A percentile compares a stretch with the other conserved stretches of the same genome.
Evolutionary conservation across 306 rosid species (phyloP).

Genomic region (Rosa chinensis): DNA sequence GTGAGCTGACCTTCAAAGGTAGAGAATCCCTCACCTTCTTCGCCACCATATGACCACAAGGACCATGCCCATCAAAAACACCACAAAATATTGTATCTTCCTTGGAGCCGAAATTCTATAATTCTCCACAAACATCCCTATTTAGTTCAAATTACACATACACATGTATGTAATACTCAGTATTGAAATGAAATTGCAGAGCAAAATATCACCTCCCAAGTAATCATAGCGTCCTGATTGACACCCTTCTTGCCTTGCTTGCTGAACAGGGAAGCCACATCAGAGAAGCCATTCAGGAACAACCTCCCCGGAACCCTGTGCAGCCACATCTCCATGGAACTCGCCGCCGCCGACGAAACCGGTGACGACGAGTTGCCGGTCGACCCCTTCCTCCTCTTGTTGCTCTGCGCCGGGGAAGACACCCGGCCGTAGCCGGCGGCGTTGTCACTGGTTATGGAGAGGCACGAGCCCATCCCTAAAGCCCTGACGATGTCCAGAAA

Average conservation of each 20-base stretch:
- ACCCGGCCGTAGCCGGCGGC: conserved; percentile 28
- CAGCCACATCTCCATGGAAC: conserved; percentile 39
- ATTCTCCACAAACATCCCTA: background rate
- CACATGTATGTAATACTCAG: background rate
- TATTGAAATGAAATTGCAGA: too few relatives aligned
- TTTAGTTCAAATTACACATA: background rate
- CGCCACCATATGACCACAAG: conserved; percentile 73
- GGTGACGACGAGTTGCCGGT: background rate
- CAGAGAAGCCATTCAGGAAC: conserved; percentile 63
- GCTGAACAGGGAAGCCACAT: conserved; percentile 54
- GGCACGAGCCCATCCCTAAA: conserved; percentile 90
- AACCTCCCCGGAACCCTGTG: conserved; percentile 62
- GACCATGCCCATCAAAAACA: conserved; percentile 98
- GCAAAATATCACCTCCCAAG: conserved; percentile 72
- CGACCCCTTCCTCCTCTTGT: conserved; percentile 33
- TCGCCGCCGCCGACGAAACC: background rate
- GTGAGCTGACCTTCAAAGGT: conserved; percentile 65
- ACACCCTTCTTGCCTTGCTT: conserved; percentile 70
- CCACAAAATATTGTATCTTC: conserved; percentile 64
- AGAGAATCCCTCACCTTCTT: conserved; percentile 78
- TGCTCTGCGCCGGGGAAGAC: conserved; percentile 29
- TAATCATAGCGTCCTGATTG: conserved; percentile 89
- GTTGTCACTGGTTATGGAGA: conserved; percentile 30
- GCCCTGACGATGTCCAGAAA: conserved; percentile 81
- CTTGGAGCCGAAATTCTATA: conserved; percentile 58